Percentiles rank a stretch among this genome's conserved stretches.
Conservation (phyloP, 2,329 filamentous ascomycete genomes). For the Fusarium citri region DNA sequence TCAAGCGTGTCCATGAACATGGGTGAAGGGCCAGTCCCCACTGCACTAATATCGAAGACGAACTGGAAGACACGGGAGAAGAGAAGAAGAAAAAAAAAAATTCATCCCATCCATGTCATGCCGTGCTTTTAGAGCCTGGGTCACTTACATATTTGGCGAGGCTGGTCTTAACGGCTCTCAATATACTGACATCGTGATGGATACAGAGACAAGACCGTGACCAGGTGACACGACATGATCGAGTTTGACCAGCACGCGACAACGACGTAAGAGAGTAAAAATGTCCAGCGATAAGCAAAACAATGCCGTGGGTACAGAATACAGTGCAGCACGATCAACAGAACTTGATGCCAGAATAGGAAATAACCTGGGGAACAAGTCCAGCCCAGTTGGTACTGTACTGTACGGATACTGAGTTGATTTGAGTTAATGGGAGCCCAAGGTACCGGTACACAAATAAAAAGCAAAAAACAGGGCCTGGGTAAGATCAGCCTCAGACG, state of each 20-base stretch:
- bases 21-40: constrained; percentile 22
- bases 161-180: not conserved
- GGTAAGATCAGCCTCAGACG: not conserved
- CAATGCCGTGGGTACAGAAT: not conserved
- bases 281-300: not conserved
- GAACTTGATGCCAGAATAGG: constrained; percentile 8
- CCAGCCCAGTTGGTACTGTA: constrained; percentile 1
- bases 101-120: constrained; percentile 18
- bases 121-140: not conserved
- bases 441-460: constrained; percentile 22
- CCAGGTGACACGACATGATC: constrained; percentile 9
- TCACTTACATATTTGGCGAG: not conserved
- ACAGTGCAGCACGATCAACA: constrained; percentile 3
- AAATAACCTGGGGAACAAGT: constrained; percentile 26
- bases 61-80: constrained; percentile 33
- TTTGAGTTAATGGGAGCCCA: not conserved
- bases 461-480: constrained; percentile 14
- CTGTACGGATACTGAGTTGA: not conserved
- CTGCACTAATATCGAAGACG: constrained; percentile 27
- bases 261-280: constrained; percentile 4
- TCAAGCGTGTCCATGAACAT: not conserved
- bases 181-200: constrained; percentile 2
- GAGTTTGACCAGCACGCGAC: constrained; percentile 17
- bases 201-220: constrained; percentile 8
- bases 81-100: constrained; percentile 30